Conservation (phyloP, 345 rosid genomes). For the Populus davidiana region DNA sequence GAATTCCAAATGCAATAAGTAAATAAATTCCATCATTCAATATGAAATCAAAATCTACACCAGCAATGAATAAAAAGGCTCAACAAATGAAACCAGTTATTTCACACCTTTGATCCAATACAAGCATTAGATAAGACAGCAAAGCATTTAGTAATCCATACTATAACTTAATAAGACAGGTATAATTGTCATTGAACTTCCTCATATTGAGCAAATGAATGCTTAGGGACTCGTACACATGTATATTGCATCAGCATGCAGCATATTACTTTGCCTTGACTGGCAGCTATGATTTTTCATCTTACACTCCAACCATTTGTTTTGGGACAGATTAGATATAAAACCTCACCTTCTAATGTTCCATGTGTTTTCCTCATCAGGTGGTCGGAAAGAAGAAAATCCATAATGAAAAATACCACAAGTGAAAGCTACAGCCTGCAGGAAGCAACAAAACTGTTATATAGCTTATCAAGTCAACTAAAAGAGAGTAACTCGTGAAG, state of each 20-base stretch:
- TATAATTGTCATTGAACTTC: neutral
- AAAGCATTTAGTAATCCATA: neutral
- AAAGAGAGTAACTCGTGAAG: neutral
- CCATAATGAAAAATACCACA: slow-evolving; percentile 62
- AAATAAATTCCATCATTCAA: neutral
- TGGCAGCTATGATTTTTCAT: neutral
- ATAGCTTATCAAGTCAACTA: neutral
- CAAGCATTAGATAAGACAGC: neutral
- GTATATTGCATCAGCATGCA: neutral
- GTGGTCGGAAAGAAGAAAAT: slow-evolving; percentile 38
- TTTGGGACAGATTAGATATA: neutral
- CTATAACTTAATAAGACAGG: neutral
- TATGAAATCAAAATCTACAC: neutral
- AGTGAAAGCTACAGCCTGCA: slow-evolving; percentile 84
- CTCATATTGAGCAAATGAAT: neutral
- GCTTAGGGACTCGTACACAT: neutral
- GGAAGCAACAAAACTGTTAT: slow-evolving; percentile 14
- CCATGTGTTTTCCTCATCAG: slow-evolving; percentile 49
- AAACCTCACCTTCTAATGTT: slow-evolving; percentile 50
- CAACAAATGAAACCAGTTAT: neutral
- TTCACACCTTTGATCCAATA: neutral
- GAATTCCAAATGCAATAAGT: neutral
- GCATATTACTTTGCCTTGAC: neutral
- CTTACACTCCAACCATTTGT: neutral
- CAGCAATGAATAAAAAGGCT: neutral